Percentiles rank a stretch among this genome's conserved stretches.
Evolutionary conservation across 805 yeast species (phyloP).

Genomic region (Lachancea quebecensis): DNA sequence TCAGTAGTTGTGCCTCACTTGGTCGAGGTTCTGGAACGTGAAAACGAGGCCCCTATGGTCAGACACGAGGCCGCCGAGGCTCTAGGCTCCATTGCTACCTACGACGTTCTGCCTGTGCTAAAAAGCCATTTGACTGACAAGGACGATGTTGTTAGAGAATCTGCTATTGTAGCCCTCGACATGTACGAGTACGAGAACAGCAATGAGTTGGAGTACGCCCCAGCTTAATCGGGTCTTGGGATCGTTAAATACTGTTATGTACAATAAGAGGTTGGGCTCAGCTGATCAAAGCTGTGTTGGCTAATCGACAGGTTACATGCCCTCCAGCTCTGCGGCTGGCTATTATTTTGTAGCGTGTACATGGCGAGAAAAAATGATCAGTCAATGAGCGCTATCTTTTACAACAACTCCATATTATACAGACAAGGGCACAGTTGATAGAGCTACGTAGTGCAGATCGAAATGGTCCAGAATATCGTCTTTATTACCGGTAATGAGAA

Average conservation of each 20-base stretch:
- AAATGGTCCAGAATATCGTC: constrained; percentile 35
- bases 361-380: no score
- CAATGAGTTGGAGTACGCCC: constrained; percentile 67
- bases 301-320: no score
- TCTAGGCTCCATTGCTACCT: constrained; percentile 92
- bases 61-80: constrained; percentile 99
- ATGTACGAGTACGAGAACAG: constrained; percentile 96
- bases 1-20: constrained; percentile 88
- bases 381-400: no score
- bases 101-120: constrained; percentile 86
- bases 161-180: constrained; percentile 94
- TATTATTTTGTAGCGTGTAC: no score
- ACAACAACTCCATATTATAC: no score
- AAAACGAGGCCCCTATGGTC: constrained; percentile 91
- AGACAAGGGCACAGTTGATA: no score
- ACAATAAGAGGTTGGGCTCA: neutral
- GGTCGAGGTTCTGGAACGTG: constrained; percentile 70
- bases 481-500: constrained; percentile 87
- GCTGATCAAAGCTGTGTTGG: no score
- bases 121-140: constrained; percentile 70
- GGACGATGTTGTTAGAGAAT: constrained; percentile 89
- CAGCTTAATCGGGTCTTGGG: constrained; percentile 11
- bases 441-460: neutral
- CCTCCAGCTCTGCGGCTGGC: no score
- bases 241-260: neutral